Base-by-base conservation (phyloP, 2,329 filamentous ascomycete genomes). In the Zymoseptoria pseudotritici region DNA sequence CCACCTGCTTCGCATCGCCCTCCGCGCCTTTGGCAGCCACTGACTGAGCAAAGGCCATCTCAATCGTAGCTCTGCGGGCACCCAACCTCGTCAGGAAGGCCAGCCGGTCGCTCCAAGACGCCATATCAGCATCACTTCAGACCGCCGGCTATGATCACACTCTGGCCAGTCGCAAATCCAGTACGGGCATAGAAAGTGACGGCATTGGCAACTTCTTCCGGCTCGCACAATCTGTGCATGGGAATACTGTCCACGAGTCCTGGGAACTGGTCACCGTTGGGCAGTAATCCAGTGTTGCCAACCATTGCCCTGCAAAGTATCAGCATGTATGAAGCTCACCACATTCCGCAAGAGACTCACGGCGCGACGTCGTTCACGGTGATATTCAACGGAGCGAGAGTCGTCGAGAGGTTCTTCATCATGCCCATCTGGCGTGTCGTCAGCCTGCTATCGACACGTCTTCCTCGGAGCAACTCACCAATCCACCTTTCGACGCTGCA, bases 351-450 rank as follows among this genome's bases (percentile, higher is more conserved):
- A 53, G 10, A 29, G 9, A 61, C 59, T 58, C 36, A 61, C 62
- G 85, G 85, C 2, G 84, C 83, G n/a, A 88, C 83, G 63, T 87
- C 84, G 61, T 88, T 87, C 59, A 87, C 83, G 13, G 84, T 85
- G 65, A 88, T 85, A 31, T 84, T 84, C 65, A 78, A 79, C 58
- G 80, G 77, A 1, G 83, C 85, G 21, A 87, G 78, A 53, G 83
- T 82, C 0, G 77, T 79, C 0, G 84, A 79, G 29, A 88, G 75
- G 63, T 86, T 87, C 68, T 80, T 83, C 82, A 86, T 86, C 81
- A 87, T 83, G 2, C 82, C 82, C 4, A 81, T 83, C 62, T 86
- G 69, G 2, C n/a, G 6, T 24, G 2, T 24, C 52, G 22, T 24
- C 52, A 29, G 52, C 17, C 22, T 24, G 20, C 29, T n/a, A 53